These are phyloP conservation scores for Candida xyloterini DNA, from an alignment of 805 yeast genomes.

Conservation along the genomic window DNA sequence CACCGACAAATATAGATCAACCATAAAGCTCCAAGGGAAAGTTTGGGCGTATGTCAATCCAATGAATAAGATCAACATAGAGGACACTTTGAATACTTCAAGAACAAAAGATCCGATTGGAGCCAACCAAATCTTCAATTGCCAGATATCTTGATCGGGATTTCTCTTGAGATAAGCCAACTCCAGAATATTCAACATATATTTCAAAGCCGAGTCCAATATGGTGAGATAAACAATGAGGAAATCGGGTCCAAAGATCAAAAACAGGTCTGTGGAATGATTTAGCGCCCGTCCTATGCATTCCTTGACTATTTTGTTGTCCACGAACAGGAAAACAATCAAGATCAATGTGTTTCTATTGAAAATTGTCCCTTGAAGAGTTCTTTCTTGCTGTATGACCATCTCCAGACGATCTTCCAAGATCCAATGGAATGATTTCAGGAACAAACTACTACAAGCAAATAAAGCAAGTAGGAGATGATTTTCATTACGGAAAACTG, in stretches of 20 bases:
- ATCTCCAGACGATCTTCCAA: conserved; percentile 48
- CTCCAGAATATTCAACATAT: conserved; percentile 55
- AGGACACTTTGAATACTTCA: conserved; percentile 44
- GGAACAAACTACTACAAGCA: conserved; percentile 40
- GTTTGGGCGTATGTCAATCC: conserved; percentile 39
- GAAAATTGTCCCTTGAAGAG: conserved; percentile 14
- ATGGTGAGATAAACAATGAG: conserved; percentile 59
- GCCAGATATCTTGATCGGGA: conserved; percentile 69
- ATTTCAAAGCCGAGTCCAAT: conserved; percentile 44
- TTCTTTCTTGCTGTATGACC: conserved; percentile 39
- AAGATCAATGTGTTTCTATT: conserved; percentile 46
- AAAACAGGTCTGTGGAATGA: conserved; percentile 52
- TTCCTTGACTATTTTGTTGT: conserved; percentile 49
- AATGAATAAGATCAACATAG: conserved; percentile 45
- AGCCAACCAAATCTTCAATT: conserved; percentile 56
- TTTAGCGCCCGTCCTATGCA: conserved; percentile 56
- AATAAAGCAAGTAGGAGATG: conserved; percentile 40
- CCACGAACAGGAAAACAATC: conserved; percentile 44
- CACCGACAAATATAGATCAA: conserved; percentile 31
- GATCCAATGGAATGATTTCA: conserved; percentile 78
- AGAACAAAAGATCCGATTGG: conserved; percentile 55
- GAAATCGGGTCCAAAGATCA: conserved; percentile 75
- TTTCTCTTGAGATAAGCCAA: conserved; percentile 41
- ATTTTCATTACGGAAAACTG: conserved; percentile 49
- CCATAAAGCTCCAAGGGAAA: conserved; percentile 32